Evolutionary conservation across 2,329 filamentous ascomycete genomes (phyloP).

Genomic region (Talaromyces atroroseus): DNA sequence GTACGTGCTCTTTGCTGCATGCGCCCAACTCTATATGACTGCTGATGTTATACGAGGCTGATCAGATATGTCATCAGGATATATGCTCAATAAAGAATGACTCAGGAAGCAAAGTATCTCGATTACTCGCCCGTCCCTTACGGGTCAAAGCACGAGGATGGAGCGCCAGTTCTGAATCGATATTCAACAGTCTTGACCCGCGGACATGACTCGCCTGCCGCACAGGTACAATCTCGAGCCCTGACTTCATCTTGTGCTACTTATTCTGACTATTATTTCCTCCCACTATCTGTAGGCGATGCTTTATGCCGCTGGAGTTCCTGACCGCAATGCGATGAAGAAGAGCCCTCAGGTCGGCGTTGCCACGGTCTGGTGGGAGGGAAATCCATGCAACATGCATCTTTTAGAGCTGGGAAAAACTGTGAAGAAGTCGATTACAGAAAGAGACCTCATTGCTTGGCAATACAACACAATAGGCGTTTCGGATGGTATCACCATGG

Average conservation of each 20-base stretch:
- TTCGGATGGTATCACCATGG: slow-evolving; percentile 92
- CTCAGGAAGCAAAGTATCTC: slow-evolving; percentile 49
- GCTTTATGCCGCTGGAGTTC: slow-evolving; percentile 89
- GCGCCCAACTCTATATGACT: not conserved
- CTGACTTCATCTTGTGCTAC: not conserved
- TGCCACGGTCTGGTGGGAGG: slow-evolving; percentile 94
- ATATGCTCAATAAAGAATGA: slow-evolving; percentile 17
- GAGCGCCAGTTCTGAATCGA: slow-evolving; percentile 67
- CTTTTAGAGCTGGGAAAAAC: slow-evolving; percentile 82
- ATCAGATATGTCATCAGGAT: not conserved
- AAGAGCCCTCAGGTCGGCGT: slow-evolving; percentile 85
- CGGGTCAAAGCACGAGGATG: slow-evolving; percentile 48
- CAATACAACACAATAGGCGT: slow-evolving; percentile 90
- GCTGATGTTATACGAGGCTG: not conserved
- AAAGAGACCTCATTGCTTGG: slow-evolving; percentile 86
- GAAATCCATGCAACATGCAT: slow-evolving; percentile 81
- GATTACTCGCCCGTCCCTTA: slow-evolving; percentile 53
- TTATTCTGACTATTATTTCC: not conserved
- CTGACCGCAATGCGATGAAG: slow-evolving; percentile 78
- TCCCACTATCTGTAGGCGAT: slow-evolving; percentile 61
- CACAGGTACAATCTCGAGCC: slow-evolving; percentile 53
- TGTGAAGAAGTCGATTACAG: slow-evolving; percentile 74
- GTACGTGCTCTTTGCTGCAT: not conserved
- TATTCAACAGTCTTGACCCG: slow-evolving; percentile 79
- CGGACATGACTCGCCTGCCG: slow-evolving; percentile 84